Evolutionary conservation across 75 land plant genomes (phyloP).

Genomic region (Cupressus sempervirens): DNA sequence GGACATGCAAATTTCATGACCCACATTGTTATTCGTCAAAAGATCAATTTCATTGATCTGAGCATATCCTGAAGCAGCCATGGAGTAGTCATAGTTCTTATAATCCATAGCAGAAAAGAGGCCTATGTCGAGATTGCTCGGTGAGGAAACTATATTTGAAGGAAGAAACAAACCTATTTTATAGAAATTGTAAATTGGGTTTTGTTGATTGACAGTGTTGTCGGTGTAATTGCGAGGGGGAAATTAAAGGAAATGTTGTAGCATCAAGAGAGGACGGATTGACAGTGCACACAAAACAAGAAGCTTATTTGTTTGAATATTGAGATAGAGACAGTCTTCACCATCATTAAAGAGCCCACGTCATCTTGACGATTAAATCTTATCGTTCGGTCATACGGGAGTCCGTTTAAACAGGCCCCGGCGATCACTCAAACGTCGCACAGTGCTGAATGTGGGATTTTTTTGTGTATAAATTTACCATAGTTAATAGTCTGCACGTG

Average conservation of each 20-base stretch:
- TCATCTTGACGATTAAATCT: background rate
- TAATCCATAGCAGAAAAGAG: background rate
- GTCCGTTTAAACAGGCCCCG: background rate
- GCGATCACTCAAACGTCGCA: background rate
- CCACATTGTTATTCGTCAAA: background rate
- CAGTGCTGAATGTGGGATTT: background rate
- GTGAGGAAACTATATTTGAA: background rate
- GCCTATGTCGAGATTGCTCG: too few species aligned
- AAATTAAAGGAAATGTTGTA: background rate
- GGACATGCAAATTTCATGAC: background rate
- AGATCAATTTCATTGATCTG: background rate
- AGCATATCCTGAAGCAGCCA: background rate
- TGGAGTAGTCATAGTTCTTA: background rate
- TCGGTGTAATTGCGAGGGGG: background rate
- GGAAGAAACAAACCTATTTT: too few species aligned
- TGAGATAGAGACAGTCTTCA: background rate
- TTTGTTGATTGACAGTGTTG: background rate
- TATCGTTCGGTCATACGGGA: background rate
- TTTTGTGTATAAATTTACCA: background rate
- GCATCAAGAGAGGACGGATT: background rate
- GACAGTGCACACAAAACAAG: background rate
- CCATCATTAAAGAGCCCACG: conserved; percentile 1
- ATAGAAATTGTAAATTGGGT: background rate
- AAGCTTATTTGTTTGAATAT: background rate
- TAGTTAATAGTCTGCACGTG: background rate